Percentiles rank a stretch among this genome's conserved stretches.
Evolutionary conservation across 2,329 filamentous ascomycete genomes (phyloP).

Genomic region (Talaromyces sp.): DNA sequence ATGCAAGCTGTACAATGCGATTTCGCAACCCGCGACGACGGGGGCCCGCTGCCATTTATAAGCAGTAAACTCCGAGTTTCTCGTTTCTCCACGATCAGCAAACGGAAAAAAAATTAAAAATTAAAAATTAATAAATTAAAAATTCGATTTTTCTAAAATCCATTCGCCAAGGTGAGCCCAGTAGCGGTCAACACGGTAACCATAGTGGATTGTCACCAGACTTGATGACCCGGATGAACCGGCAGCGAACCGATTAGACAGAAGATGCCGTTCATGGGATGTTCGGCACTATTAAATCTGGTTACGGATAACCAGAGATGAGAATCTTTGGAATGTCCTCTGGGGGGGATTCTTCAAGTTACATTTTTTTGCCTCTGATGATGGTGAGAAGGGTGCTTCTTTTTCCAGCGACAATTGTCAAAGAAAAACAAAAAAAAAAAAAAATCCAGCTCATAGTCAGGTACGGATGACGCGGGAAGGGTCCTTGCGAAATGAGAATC

Average conservation of each 20-base stretch:
- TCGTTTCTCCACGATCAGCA: constrained; percentile 19
- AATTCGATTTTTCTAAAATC: too few species aligned
- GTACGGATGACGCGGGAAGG: constrained; percentile 24
- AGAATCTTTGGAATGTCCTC: constrained; percentile 5
- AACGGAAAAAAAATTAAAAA: constrained; percentile 11
- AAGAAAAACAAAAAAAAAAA: too few species aligned
- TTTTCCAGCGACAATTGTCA: background rate
- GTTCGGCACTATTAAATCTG: background rate
- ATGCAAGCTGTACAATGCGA: background rate
- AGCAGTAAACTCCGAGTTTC: constrained; percentile 16
- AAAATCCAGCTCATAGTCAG: constrained; percentile 5
- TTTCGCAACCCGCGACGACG: constrained; percentile 3
- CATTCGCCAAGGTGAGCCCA: constrained; percentile 12
- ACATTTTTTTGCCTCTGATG: background rate
- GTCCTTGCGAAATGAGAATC: constrained; percentile 25
- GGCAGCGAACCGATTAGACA: constrained; percentile 20
- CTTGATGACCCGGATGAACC: constrained; percentile 27
- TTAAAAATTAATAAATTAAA: background rate
- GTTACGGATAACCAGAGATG: constrained; percentile 12
- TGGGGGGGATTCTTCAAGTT: background rate
- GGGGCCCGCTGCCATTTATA: constrained; percentile 25
- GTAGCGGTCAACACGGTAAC: constrained; percentile 18
- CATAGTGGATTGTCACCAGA: constrained; percentile 28
- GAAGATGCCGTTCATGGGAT: constrained; percentile 7
- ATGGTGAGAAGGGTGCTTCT: background rate